Evolutionary conservation across 495 filamentous ascomycete genomes (phyloP).

Genomic region (Halenospora varia): DNA sequence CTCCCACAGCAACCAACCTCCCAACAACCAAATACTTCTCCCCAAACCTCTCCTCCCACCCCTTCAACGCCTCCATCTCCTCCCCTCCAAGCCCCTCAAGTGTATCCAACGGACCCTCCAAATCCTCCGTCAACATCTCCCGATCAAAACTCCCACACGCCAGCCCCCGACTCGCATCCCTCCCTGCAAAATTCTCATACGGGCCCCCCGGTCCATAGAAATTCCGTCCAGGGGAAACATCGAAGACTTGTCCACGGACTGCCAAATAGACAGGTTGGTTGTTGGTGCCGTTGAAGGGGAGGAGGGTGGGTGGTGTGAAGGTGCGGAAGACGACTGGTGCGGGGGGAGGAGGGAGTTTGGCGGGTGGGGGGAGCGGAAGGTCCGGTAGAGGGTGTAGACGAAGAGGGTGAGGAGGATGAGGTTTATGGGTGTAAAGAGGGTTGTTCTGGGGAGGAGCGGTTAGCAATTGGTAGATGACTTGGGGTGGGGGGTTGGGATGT

Average conservation of each 20-base stretch:
- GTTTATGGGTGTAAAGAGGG: constrained; percentile 75
- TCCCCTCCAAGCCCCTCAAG: constrained; percentile 70
- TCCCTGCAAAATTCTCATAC: constrained; percentile 84
- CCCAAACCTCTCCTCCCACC: constrained; percentile 88
- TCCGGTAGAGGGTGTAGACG: constrained; percentile 63
- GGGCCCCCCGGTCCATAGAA: constrained; percentile 88
- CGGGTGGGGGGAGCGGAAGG: constrained; percentile 53
- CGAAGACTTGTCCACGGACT: constrained; percentile 89
- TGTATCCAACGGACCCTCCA: constrained; percentile 80
- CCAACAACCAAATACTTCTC: constrained; percentile 96
- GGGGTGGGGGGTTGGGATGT: constrained; percentile 5
- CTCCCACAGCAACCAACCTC: constrained; percentile 59
- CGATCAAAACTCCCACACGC: constrained; percentile 93
- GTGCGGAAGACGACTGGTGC: constrained; percentile 80
- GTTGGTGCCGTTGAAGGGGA: constrained; percentile 81
- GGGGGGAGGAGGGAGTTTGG: constrained; percentile 63
- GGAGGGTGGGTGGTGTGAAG: constrained; percentile 81
- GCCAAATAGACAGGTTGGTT: constrained; percentile 79
- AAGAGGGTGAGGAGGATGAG: constrained; percentile 67
- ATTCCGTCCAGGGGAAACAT: constrained; percentile 69
- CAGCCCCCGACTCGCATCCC: constrained; percentile 85
- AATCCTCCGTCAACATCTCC: constrained; percentile 91
- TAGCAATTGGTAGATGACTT: constrained; percentile 6
- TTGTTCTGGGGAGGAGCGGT: constrained; percentile 38
- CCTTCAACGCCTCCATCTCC: constrained; percentile 75